Base-by-base conservation (phyloP, 306 rosid genomes). In the Acacia melanoxylon region DNA sequence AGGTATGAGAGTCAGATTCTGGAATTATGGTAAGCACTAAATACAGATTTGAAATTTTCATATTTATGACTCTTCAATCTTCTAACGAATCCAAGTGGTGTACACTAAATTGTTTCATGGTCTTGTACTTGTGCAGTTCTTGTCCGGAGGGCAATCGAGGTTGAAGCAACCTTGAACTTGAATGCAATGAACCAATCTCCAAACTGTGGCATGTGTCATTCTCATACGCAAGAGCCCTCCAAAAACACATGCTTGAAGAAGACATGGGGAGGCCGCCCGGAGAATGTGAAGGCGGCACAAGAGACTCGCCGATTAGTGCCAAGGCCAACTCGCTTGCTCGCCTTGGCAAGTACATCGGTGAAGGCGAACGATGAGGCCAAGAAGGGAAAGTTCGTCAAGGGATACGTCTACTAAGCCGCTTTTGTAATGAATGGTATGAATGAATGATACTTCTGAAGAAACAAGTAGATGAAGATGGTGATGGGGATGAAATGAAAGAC, bases 61-160 rank as follows among this genome's bases (percentile, higher is more conserved):
- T 33, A 16, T 66, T 33, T 16, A 31, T 31, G 44, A 12, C 11
- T 66, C 33, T 66, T 66, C 17, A 16, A 66, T 33, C 15, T 37
- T 67, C 46, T 37, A 37, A 37, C 10, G 48, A 10, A 56, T 17
- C 27, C 73, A 37, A 40, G 11, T 41, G 74, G 46, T 31, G 22
- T 33, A 0, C 42, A 29, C 33, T 61, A 9, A 31, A 15, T 63
- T 65, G 41, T 6, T 65, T 65, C 22, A 1, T 62, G 37, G 40
- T 81, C 31, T 20, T 54, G 74, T 76, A 62, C 72, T 82, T 45
- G 78, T 44, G 80, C 90, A 93, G 99, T 95, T 95, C 78, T 89
- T 95, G 92, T 95, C 99, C 25, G 98, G 98, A 72, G 99, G 99
- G 78, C 99, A 95, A 88, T 95, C 99, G 99, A 95, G 90, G 90